A percentile compares a stretch with the other conserved stretches of the same genome.
Evolutionary conservation across 495 filamentous ascomycete species (phyloP).

Genomic region (Penicillium subrubescens): DNA sequence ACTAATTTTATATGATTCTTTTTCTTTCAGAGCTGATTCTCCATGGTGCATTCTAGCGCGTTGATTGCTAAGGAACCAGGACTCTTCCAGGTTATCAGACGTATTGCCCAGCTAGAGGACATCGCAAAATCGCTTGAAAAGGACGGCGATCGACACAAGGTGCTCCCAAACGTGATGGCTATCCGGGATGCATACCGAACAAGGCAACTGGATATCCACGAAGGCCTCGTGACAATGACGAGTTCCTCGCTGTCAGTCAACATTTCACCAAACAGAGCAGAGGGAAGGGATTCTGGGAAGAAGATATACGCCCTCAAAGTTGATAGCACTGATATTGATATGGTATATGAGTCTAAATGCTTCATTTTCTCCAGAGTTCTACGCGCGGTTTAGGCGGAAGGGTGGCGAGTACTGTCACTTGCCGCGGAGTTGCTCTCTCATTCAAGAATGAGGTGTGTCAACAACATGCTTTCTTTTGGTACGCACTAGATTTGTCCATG

Average conservation of each 20-base stretch:
- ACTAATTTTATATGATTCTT: too few species aligned
- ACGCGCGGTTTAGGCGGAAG: neutral
- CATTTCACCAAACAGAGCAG: too few species aligned
- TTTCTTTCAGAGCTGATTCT: too few species aligned
- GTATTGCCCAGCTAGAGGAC: neutral
- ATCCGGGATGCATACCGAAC: neutral
- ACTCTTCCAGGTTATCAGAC: neutral
- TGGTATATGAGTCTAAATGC: neutral
- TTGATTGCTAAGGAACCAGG: neutral
- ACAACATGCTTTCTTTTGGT: neutral
- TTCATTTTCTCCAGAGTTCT: neutral
- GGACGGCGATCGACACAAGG: neutral
- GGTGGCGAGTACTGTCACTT: neutral
- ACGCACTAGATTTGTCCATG: too few species aligned
- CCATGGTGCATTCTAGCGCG: neutral
- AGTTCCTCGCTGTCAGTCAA: neutral
- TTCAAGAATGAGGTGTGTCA: neutral
- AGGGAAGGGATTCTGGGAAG: neutral
- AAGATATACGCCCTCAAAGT: neutral
- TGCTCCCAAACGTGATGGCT: neutral
- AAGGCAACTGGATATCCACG: neutral
- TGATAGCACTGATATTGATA: neutral
- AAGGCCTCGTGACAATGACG: neutral
- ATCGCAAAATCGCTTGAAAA: neutral
- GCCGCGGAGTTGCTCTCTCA: accelerated